Evolutionary conservation across 176 grass and related monocot genomes (phyloP).

Genomic region (Phoenix dactylifera): DNA sequence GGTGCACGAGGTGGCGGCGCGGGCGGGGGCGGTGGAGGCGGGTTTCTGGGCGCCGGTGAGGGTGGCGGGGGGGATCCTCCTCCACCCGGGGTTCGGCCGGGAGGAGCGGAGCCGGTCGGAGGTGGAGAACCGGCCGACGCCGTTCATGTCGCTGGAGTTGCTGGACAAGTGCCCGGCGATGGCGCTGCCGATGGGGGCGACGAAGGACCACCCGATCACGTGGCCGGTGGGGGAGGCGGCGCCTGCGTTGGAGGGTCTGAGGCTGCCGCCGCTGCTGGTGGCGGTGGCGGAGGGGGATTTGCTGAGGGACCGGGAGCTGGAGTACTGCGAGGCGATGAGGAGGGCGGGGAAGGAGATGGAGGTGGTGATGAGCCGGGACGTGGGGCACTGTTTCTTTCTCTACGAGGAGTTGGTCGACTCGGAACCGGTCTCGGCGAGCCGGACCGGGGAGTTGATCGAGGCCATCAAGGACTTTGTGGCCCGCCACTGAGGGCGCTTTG

Average conservation of each 20-base stretch:
- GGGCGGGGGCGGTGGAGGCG: slow-evolving; percentile 5
- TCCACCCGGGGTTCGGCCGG: slow-evolving; percentile 75
- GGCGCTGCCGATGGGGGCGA: slow-evolving; percentile 49
- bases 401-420: slow-evolving; percentile 67
- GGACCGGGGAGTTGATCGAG: slow-evolving; percentile 47
- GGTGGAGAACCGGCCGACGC: slow-evolving; percentile 29
- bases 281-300: slow-evolving; percentile 63
- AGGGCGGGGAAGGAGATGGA: slow-evolving; percentile 67
- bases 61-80: slow-evolving; percentile 52
- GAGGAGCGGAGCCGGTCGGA: slow-evolving; percentile 63
- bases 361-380: slow-evolving; percentile 47
- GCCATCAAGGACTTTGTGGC: slow-evolving; percentile 50
- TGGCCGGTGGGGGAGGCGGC: slow-evolving; percentile 62
- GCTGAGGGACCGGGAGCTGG: slow-evolving; percentile 58
- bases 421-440: slow-evolving; percentile 38
- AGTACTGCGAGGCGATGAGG: slow-evolving; percentile 67
- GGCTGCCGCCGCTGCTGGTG: slow-evolving; percentile 58
- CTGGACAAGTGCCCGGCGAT: slow-evolving; percentile 56
- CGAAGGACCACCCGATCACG: slow-evolving; percentile 73
- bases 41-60: slow-evolving; percentile 39
- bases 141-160: slow-evolving; percentile 86
- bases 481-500: slow-evolving; percentile 25
- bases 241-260: slow-evolving; percentile 42
- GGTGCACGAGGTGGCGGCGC: slow-evolving; percentile 41
- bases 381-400: slow-evolving; percentile 84